Evolutionary conservation across 768 basidiomycete species (phyloP).

Genomic region (Lyophyllum decastes): DNA sequence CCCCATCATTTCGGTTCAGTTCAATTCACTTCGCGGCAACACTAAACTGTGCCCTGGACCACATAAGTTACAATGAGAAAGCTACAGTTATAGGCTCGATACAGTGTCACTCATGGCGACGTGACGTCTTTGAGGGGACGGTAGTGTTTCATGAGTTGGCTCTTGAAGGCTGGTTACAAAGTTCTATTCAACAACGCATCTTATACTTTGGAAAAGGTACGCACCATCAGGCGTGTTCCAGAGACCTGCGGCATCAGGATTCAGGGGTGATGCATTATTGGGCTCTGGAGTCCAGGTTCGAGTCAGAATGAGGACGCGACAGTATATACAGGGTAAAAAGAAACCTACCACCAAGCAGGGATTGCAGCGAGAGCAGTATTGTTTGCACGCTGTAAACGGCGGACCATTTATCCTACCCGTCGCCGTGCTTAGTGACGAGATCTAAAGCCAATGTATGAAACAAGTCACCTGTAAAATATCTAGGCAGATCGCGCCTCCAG

Average conservation of each 20-base stretch:
- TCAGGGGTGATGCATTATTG: slow-evolving; percentile 90
- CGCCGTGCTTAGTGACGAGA: background rate
- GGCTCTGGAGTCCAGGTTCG: slow-evolving; percentile 69
- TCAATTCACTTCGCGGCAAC: too few species aligned
- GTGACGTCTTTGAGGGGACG: slow-evolving; percentile 49
- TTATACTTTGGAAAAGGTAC: slow-evolving; percentile 3
- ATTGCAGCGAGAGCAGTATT: slow-evolving; percentile 85
- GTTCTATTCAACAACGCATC: background rate
- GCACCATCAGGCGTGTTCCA: slow-evolving; percentile 75
- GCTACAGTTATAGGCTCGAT: slow-evolving; percentile 15
- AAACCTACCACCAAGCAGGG: slow-evolving; percentile 79
- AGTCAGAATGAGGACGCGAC: background rate
- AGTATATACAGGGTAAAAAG: background rate
- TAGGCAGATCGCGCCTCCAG: slow-evolving; percentile 75
- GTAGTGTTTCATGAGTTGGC: slow-evolving; percentile 72
- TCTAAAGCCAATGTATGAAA: slow-evolving; percentile 4
- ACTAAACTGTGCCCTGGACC: too few species aligned
- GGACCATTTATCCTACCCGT: slow-evolving; percentile 83
- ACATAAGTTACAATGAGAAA: slow-evolving; percentile 12
- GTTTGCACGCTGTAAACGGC: slow-evolving; percentile 92
- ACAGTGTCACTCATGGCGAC: slow-evolving; percentile 19
- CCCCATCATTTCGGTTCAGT: too few species aligned
- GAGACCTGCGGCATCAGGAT: slow-evolving; percentile 80
- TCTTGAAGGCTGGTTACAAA: slow-evolving; percentile 59
- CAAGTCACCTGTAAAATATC: slow-evolving; percentile 79